Conservation (phyloP, 2,329 filamentous ascomycete genomes). For the Colletotrichum orchidophilum region DNA sequence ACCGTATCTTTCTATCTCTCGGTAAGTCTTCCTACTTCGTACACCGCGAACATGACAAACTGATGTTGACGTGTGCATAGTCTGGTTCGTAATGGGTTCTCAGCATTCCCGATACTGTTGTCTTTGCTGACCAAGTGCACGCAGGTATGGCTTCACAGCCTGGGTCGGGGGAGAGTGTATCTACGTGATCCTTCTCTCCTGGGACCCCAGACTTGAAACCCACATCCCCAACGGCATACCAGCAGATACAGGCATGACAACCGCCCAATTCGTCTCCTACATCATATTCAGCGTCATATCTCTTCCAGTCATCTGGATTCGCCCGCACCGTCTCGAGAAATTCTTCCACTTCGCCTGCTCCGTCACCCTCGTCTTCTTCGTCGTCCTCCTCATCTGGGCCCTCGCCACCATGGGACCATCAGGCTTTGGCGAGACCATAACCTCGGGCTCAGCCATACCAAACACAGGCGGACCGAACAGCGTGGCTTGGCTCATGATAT, state of each 20-base stretch:
- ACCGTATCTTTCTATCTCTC: constrained; percentile 51
- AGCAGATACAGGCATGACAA: constrained; percentile 52
- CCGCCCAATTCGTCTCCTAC: constrained; percentile 53
- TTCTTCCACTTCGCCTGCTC: constrained; percentile 53
- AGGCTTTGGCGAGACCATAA: constrained; percentile 48
- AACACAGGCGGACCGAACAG: constrained; percentile 42
- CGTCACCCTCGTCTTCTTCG: constrained; percentile 51
- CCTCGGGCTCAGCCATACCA: constrained; percentile 36
- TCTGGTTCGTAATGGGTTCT: constrained; percentile 35
- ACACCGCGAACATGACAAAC: background rate
- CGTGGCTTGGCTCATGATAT: constrained; percentile 48
- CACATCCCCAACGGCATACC: constrained; percentile 54
- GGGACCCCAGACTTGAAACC: constrained; percentile 52
- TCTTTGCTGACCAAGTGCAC: constrained; percentile 2
- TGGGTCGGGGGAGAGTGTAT: constrained; percentile 58
- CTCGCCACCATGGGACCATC: constrained; percentile 51
- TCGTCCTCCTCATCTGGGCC: constrained; percentile 55
- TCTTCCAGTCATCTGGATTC: constrained; percentile 54
- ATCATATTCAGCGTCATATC: constrained; percentile 55
- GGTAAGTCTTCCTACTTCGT: constrained; percentile 40
- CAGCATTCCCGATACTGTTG: background rate
- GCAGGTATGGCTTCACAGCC: constrained; percentile 54
- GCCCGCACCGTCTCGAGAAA: constrained; percentile 52
- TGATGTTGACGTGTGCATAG: constrained; percentile 31
- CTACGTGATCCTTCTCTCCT: constrained; percentile 55